phyloP scores from a whole-genome alignment of 2,329 filamentous ascomycete genomes.

The Bisporella sp. region DNA sequence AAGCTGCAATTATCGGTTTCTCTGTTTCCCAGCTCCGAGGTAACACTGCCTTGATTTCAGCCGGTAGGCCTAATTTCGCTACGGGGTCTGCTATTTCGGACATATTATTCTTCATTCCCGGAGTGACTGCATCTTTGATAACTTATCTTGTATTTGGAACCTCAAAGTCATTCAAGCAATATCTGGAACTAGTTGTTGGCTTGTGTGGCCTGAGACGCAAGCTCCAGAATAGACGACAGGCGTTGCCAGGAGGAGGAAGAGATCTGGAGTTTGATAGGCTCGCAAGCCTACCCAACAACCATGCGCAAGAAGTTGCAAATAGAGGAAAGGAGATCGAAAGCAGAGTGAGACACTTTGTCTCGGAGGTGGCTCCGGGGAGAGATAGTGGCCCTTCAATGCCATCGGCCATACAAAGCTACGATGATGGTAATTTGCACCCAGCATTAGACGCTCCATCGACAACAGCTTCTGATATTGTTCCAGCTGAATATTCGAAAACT shows the following conservation, averaged over 20 bases:
- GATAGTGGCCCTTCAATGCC: too few species aligned
- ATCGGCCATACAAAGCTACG: too few species aligned
- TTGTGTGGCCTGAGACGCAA: slow-evolving; percentile 7
- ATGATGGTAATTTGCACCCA: too few species aligned
- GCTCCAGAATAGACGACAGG: not conserved
- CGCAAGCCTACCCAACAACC: not conserved
- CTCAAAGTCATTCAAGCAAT: slow-evolving; percentile 28
- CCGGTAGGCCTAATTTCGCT: slow-evolving; percentile 28
- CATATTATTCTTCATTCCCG: slow-evolving; percentile 32
- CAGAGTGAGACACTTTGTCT: not conserved
- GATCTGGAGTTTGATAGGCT: not conserved
- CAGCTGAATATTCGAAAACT: too few species aligned
- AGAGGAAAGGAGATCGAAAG: not conserved
- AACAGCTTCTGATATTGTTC: too few species aligned
- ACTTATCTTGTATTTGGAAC: slow-evolving; percentile 36
- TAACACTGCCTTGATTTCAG: slow-evolving; percentile 22
- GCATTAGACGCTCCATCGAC: too few species aligned
- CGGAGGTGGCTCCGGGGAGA: not conserved
- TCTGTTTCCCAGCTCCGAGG: slow-evolving; percentile 29
- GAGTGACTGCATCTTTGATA: slow-evolving; percentile 30
- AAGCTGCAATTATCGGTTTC: slow-evolving; percentile 32
- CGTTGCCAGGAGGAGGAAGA: not conserved
- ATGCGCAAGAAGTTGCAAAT: not conserved
- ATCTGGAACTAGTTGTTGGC: slow-evolving; percentile 18
- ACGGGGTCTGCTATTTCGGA: slow-evolving; percentile 24